Conservation (phyloP, 208 protist species). For the Vickermania spadyakhi region DNA sequence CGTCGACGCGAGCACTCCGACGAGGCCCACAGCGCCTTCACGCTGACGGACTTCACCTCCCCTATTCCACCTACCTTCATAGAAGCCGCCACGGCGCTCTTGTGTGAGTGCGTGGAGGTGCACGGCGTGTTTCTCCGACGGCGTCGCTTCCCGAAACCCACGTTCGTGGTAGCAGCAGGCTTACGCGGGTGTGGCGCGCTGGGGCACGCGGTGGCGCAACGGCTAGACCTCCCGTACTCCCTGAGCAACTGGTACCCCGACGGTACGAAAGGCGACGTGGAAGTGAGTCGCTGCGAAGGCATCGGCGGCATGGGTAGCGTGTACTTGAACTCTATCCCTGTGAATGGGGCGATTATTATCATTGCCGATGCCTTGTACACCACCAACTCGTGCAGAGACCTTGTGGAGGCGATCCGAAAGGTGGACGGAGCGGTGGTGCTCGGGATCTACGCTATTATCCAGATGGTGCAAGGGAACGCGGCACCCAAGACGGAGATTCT, state of each 20-base stretch:
- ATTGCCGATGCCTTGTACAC: slow-evolving; percentile 16
- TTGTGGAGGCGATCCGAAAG: slow-evolving; percentile 13
- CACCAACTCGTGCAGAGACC: slow-evolving; percentile 4
- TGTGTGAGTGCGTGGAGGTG: slow-evolving; percentile 1
- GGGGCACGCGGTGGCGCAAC: slow-evolving; percentile 12
- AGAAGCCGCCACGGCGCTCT: slow-evolving; percentile 10
- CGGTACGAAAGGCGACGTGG: slow-evolving; percentile 16
- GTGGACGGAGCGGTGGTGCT: slow-evolving; percentile 5
- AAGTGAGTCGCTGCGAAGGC: slow-evolving; percentile 14
- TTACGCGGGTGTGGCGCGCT: slow-evolving; percentile 16
- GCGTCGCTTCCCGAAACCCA: slow-evolving; percentile 5
- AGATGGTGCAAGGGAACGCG: slow-evolving; percentile 8
- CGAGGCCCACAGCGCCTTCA: slow-evolving; percentile 9
- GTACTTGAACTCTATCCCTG: slow-evolving; percentile 20
- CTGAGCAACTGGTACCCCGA: slow-evolving; percentile 33
- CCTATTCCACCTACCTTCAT: slow-evolving; percentile 10
- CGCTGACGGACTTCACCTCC: slow-evolving; percentile 12
- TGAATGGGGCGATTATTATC: slow-evolving; percentile 10
- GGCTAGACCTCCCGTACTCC: slow-evolving; percentile 14
- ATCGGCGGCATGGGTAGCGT: slow-evolving; percentile 13
- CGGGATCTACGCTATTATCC: slow-evolving; percentile 10
- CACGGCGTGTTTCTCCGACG: not conserved
- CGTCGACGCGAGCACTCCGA: slow-evolving; percentile 1
- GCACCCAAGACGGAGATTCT: not conserved
- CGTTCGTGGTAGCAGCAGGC: slow-evolving; percentile 17